phyloP scores from a whole-genome alignment of 495 filamentous ascomycete species.

The Aspergillus nanangensis region DNA sequence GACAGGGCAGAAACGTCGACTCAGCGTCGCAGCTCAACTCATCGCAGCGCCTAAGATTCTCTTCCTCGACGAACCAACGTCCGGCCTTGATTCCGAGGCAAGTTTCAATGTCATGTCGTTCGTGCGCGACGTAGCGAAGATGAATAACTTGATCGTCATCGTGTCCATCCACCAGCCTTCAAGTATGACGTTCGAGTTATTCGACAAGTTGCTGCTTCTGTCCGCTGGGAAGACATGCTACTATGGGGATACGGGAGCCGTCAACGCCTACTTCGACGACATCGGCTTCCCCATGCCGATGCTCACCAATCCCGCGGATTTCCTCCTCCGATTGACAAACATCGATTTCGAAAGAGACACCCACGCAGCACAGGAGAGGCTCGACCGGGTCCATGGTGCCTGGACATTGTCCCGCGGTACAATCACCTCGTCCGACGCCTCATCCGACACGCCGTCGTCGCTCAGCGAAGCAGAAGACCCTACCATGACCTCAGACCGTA shows the following conservation, averaged over 20 bases:
- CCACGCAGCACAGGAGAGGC: neutral
- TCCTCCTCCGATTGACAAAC: neutral
- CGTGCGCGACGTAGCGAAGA: neutral
- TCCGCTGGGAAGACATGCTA: neutral
- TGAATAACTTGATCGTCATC: neutral
- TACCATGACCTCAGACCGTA: no score
- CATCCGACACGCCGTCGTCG: no score
- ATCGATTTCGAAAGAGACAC: neutral
- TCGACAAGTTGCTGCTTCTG: neutral
- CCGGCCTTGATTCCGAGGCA: neutral
- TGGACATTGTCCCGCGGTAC: neutral
- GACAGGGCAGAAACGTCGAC: neutral
- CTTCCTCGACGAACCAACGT: neutral
- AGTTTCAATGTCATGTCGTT: neutral
- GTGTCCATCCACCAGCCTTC: neutral
- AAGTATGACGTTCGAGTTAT: neutral
- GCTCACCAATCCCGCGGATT: neutral
- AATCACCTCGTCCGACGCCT: neutral
- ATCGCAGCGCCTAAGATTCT: neutral
- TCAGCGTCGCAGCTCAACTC: neutral
- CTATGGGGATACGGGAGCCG: neutral
- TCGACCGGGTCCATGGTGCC: neutral
- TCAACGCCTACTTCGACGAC: neutral
- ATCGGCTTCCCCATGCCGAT: neutral
- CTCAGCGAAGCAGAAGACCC: no score